Base-by-base conservation (phyloP, 768 basidiomycete species). In the Trametopsis cervina region DNA sequence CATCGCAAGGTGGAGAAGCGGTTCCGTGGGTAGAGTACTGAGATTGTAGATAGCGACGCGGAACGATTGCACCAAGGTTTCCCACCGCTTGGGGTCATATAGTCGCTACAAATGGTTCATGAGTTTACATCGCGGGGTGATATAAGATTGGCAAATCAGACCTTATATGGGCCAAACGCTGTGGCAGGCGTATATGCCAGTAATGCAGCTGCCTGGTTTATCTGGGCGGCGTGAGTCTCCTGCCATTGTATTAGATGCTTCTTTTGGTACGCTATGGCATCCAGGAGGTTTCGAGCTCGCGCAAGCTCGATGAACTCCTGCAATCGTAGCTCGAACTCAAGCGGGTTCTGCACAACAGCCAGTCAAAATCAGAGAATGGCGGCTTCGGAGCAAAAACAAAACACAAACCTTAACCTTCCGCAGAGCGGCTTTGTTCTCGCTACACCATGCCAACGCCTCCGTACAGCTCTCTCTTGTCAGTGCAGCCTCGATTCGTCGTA, bases 261-360 rank as follows among this genome's bases (percentile, higher is more conserved):
- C 64, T 78, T 76, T 15, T 78, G 75, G 66, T 98, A 96, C 1
- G 78, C 72, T 53, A 98, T 91, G 7, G 96, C 96, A 46, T 88
- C 86, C 39, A 70, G 59, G 9, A 69, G 71, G 62, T 83, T 81
- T 27, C 80, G 64, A 3, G 72, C 67, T 27, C 96, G 74, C 26
- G 83, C 80, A 4, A 99, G 75, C 66, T 99, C 96, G 60, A 98
- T 93, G 63, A 86, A 97, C 66, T 97, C 92, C 66, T 99, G 96
- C 36, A 96, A 75, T 39, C 96, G 82, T 40, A 99, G 80, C 55
- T 93, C 88, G 65, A 98, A 98, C 70, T 99, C 96, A 38, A 99
- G 80, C 7, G 90, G 85, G 68, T 86, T 92, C 93, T 97, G 65
- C 4, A n/a, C 33, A 11, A 42, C 24, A 52, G 41, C 3, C 9